A percentile compares a stretch with the other conserved stretches of the same genome.
These are phyloP conservation scores for Colletotrichum ledebouriae DNA, from an alignment of 2,329 filamentous ascomycete genomes.

Conservation along the genomic window DNA sequence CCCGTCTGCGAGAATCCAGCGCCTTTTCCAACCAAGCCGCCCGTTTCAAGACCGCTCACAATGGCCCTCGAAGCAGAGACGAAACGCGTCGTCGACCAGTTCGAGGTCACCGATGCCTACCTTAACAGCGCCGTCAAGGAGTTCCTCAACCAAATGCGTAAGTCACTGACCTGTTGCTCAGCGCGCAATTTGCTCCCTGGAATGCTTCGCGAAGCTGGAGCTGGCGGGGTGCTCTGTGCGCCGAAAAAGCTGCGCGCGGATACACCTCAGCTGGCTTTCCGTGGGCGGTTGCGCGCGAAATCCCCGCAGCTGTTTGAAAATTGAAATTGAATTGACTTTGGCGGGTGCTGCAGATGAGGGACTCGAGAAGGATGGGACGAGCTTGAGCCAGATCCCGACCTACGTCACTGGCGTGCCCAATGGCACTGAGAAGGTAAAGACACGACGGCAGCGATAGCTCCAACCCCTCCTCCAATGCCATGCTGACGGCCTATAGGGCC, in stretches of 20 bases:
- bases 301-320: not conserved
- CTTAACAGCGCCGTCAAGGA: constrained; percentile 86
- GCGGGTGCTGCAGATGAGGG: constrained; percentile 75
- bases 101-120: constrained; percentile 84
- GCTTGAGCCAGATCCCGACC: constrained; percentile 94
- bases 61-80: constrained; percentile 79
- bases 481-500: constrained; percentile 70
- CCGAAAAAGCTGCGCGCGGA: constrained; percentile 24
- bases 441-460: constrained; percentile 23
- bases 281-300: not conserved
- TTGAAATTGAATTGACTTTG: constrained; percentile 14
- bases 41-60: constrained; percentile 67
- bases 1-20: constrained; percentile 68
- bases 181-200: not conserved
- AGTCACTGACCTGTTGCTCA: constrained; percentile 44
- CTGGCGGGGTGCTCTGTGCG: constrained; percentile 22
- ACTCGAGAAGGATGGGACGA: constrained; percentile 80
- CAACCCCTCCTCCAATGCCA: not conserved
- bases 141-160: constrained; percentile 88
- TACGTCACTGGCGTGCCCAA: constrained; percentile 97
- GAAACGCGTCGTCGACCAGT: constrained; percentile 83
- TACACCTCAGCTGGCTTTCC: constrained; percentile 15
- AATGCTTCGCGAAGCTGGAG: not conserved
- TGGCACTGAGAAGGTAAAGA: constrained; percentile 90
- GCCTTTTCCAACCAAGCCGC: constrained; percentile 67